phyloP scores from a whole-genome alignment of 129 eudicot genomes.

The Gnaphalium uliginosum region DNA sequence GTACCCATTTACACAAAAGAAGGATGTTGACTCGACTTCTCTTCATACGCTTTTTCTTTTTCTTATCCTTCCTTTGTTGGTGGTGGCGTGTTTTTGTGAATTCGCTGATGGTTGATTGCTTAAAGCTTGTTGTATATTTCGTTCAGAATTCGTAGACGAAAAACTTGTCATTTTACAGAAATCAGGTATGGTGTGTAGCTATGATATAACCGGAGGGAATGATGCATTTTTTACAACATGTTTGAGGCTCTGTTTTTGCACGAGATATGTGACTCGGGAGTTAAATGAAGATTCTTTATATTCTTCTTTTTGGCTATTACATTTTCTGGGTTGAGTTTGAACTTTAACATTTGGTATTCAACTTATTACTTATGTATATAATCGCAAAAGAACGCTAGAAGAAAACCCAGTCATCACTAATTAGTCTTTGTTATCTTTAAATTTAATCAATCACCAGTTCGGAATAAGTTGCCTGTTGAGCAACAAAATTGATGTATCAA shows the following conservation, averaged over 20 bases:
- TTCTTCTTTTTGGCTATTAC: not conserved
- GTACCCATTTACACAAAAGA: slow-evolving; percentile 68
- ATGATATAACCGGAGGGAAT: not conserved
- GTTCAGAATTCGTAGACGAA: slow-evolving; percentile 22
- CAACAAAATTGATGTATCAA: too few species aligned
- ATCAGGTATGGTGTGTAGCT: slow-evolving; percentile 13
- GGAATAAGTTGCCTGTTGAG: too few species aligned
- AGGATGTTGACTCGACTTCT: slow-evolving; percentile 46
- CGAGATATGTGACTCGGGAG: not conserved
- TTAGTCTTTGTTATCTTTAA: too few species aligned
- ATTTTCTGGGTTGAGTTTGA: not conserved
- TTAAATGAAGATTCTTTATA: not conserved
- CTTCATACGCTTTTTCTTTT: not conserved
- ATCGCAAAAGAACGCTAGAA: too few species aligned
- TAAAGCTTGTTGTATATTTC: slow-evolving; percentile 30
- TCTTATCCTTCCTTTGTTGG: slow-evolving; percentile 1
- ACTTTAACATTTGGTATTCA: not conserved
- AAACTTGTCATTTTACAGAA: slow-evolving; percentile 15
- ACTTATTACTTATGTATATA: too few species aligned
- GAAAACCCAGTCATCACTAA: too few species aligned
- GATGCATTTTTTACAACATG: not conserved
- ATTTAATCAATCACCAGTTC: too few species aligned
- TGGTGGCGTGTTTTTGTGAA: slow-evolving; percentile 6
- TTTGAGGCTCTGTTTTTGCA: not conserved
- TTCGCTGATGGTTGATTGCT: not conserved